Evolutionary conservation across 2,329 filamentous ascomycete species (phyloP).

Genomic region (Stagonosporopsis vannaccii): DNA sequence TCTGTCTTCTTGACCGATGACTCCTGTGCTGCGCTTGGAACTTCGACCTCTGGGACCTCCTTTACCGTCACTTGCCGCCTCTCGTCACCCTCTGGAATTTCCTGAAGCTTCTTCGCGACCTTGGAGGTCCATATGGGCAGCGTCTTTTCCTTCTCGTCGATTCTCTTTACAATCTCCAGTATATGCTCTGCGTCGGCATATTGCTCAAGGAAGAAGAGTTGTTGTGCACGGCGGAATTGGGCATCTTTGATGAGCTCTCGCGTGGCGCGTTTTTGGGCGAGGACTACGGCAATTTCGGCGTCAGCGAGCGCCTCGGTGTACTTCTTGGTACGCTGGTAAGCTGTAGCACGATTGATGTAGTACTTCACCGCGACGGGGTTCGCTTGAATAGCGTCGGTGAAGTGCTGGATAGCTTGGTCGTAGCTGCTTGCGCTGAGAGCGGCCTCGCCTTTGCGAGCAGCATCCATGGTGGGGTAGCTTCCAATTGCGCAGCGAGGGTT

Average conservation of each 20-base stretch:
- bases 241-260: slow-evolving; percentile 80
- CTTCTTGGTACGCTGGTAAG: slow-evolving; percentile 69
- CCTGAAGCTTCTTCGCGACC: slow-evolving; percentile 59
- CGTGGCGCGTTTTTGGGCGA: slow-evolving; percentile 76
- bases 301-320: slow-evolving; percentile 58
- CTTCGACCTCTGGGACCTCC: slow-evolving; percentile 62
- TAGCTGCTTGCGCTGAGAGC: slow-evolving; percentile 71
- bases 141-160: slow-evolving; percentile 60
- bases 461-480: slow-evolving; percentile 56
- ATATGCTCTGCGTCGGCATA: slow-evolving; percentile 79
- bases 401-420: slow-evolving; percentile 70
- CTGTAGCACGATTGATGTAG: slow-evolving; percentile 82
- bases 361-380: slow-evolving; percentile 74
- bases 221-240: slow-evolving; percentile 80
- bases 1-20: slow-evolving; percentile 10
- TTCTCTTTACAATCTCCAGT: slow-evolving; percentile 64
- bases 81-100: slow-evolving; percentile 59
- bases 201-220: slow-evolving; percentile 72
- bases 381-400: slow-evolving; percentile 69
- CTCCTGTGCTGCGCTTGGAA: slow-evolving; percentile 48
- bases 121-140: slow-evolving; percentile 67
- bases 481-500: neutral
- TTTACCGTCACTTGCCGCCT: slow-evolving; percentile 44
- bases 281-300: slow-evolving; percentile 61
- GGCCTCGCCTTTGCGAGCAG: slow-evolving; percentile 63